Conservation (phyloP, 352 stramenopile species). For the Globisporangium alternatum region DNA sequence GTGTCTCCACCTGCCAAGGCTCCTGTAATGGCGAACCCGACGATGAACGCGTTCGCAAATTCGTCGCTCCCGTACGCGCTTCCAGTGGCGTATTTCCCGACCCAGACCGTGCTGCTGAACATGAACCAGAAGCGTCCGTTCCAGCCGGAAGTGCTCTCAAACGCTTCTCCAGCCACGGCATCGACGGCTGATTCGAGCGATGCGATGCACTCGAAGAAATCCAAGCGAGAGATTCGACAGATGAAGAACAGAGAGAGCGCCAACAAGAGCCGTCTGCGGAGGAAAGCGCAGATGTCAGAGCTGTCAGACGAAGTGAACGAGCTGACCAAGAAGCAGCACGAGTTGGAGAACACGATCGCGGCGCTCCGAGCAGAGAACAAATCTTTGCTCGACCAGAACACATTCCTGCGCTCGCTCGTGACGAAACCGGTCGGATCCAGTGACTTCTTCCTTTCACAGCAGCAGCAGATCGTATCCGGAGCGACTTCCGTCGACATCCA, state of each 20-base stretch:
- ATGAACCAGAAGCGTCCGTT: conserved; percentile 57
- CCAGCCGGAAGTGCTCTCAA: conserved; percentile 37
- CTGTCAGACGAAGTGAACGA: conserved; percentile 57
- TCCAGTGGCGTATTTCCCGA: conserved; percentile 58
- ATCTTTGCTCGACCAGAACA: conserved; percentile 73
- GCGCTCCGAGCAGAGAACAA: conserved; percentile 75
- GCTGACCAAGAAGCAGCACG: conserved; percentile 64
- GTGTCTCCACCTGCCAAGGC: background rate
- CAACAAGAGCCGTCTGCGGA: conserved; percentile 73
- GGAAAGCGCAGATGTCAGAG: conserved; percentile 68
- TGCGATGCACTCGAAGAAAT: conserved; percentile 46
- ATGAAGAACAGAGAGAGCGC: conserved; percentile 88
- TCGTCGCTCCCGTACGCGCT: conserved; percentile 51
- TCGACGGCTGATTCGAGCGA: conserved; percentile 10
- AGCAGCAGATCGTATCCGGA: conserved; percentile 25
- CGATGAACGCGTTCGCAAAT: conserved; percentile 16
- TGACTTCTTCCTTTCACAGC: conserved; percentile 23
- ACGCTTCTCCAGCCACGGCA: conserved; percentile 12
- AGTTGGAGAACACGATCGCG: conserved; percentile 66
- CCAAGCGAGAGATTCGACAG: conserved; percentile 78
- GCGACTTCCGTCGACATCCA: conserved; percentile 2
- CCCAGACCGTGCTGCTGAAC: conserved; percentile 26
- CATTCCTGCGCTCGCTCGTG: conserved; percentile 73
- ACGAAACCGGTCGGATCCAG: conserved; percentile 20
- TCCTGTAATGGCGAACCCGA: background rate